These are phyloP conservation scores for Epithemia pelagica DNA, from an alignment of 108 stramenopile genomes.

Conservation along the genomic window DNA sequence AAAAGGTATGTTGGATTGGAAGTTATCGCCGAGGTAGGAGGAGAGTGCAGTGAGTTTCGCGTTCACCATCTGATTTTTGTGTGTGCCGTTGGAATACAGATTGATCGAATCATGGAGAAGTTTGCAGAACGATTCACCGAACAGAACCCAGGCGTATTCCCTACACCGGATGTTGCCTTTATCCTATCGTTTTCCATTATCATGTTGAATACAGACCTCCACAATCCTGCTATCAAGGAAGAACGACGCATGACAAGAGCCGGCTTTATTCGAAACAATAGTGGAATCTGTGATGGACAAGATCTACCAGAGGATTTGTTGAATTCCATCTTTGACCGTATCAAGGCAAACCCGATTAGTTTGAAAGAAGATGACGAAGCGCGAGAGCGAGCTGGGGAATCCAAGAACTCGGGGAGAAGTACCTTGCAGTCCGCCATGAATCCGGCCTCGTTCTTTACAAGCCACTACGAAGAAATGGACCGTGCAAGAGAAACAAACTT, in stretches of 20 bases:
- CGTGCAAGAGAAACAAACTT: constrained; percentile 77
- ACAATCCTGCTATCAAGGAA: constrained; percentile 95
- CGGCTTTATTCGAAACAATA: constrained; percentile 91
- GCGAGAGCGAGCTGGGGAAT: constrained; percentile 48
- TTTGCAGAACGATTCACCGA: constrained; percentile 92
- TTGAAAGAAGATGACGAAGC: constrained; percentile 94
- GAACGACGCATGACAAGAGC: constrained; percentile 94
- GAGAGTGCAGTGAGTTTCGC: not conserved
- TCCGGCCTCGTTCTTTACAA: constrained; percentile 65
- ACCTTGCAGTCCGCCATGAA: constrained; percentile 15
- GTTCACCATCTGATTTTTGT: no score
- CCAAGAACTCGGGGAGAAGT: constrained; percentile 15
- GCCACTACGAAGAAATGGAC: constrained; percentile 69
- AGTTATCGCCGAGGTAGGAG: not conserved
- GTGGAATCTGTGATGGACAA: constrained; percentile 93
- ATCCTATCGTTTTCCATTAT: constrained; percentile 97
- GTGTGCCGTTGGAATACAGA: no score
- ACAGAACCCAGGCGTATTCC: constrained; percentile 84
- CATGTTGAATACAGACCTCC: constrained; percentile 98
- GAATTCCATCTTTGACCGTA: constrained; percentile 87
- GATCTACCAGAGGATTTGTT: constrained; percentile 91
- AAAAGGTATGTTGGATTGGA: constrained; percentile 81
- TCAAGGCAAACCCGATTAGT: constrained; percentile 90
- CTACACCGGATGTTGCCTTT: constrained; percentile 93
- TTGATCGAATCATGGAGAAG: constrained; percentile 99